Evolutionary conservation across 2,329 filamentous ascomycete species (phyloP).

Genomic region (Hymenoscyphus fructigenus): DNA sequence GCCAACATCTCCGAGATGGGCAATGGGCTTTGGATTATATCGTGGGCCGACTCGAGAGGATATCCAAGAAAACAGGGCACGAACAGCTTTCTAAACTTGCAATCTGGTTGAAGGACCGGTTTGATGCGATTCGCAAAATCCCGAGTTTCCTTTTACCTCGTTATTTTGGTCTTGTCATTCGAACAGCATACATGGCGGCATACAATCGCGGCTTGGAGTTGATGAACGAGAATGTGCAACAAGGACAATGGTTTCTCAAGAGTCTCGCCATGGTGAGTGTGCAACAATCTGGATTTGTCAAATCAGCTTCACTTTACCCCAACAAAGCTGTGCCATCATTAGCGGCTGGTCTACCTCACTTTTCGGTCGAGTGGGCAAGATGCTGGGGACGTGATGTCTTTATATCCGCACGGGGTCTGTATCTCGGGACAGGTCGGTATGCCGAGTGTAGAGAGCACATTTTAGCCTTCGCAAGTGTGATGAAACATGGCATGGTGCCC

Average conservation of each 20-base stretch:
- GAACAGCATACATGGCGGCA: conserved; percentile 83
- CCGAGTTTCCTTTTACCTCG: conserved; percentile 88
- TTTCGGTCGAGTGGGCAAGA: conserved; percentile 88
- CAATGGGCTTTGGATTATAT: conserved; percentile 93
- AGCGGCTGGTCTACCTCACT: conserved; percentile 91
- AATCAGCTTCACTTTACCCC: conserved; percentile 88
- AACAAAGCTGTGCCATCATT: conserved; percentile 80
- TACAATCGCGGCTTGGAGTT: conserved; percentile 75
- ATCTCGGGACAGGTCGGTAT: conserved; percentile 84
- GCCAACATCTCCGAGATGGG: conserved; percentile 86
- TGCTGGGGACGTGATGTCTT: conserved; percentile 98
- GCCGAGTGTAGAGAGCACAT: conserved; percentile 92
- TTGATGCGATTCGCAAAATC: conserved; percentile 79
- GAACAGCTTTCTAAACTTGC: conserved; percentile 63
- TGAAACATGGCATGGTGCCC: conserved; percentile 98
- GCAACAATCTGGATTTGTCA: conserved; percentile 85
- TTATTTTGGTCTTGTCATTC: conserved; percentile 87
- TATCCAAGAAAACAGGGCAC: conserved; percentile 63
- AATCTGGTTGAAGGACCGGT: conserved; percentile 78
- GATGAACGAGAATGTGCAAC: conserved; percentile 73
- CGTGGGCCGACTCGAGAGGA: conserved; percentile 71
- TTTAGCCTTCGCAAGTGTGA: conserved; percentile 86
- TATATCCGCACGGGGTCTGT: conserved; percentile 90
- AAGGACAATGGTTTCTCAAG: conserved; percentile 86
- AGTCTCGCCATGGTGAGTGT: conserved; percentile 87